phyloP scores from a whole-genome alignment of 2,329 filamentous ascomycete genomes.

The Curvularia sp. region DNA sequence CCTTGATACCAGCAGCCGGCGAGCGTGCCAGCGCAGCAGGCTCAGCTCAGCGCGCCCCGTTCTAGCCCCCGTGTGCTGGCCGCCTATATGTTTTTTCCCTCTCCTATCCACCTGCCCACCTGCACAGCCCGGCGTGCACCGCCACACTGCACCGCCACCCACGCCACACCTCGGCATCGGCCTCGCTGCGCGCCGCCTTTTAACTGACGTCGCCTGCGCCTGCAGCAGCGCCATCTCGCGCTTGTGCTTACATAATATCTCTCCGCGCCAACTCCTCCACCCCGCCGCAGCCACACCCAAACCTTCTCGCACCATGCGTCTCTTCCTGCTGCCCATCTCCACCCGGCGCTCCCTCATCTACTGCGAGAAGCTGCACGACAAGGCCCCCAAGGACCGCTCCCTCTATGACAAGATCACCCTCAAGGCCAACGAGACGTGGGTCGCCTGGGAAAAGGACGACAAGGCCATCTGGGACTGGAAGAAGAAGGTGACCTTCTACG shows the following conservation, averaged over 20 bases:
- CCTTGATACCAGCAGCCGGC: neutral
- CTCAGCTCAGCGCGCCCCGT: neutral
- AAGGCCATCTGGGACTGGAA: conserved; percentile 74
- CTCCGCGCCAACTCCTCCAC: neutral
- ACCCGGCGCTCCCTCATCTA: conserved; percentile 91
- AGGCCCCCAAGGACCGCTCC: conserved; percentile 57
- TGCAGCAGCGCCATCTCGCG: conserved; percentile 25
- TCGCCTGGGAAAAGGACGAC: conserved; percentile 83
- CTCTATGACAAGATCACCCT: conserved; percentile 72
- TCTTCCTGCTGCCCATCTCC: conserved; percentile 92
- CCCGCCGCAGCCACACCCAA: conserved; percentile 3
- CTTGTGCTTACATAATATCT: neutral
- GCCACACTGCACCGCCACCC: neutral
- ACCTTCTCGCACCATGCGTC: conserved; percentile 69
- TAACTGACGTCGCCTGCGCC: conserved; percentile 22
- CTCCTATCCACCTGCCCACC: neutral
- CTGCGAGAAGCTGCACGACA: conserved; percentile 75
- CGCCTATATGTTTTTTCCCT: neutral
- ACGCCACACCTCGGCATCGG: conserved; percentile 8
- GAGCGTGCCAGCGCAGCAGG: neutral
- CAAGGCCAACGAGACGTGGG: conserved; percentile 80
- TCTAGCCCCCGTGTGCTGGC: neutral
- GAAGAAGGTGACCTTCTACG: conserved; percentile 82
- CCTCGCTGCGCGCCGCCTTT: conserved; percentile 27
- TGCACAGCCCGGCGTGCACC: neutral